Base-by-base conservation (phyloP, 225 moss, liverwort and hornwort species). In the Physcomitrium patens region DNA sequence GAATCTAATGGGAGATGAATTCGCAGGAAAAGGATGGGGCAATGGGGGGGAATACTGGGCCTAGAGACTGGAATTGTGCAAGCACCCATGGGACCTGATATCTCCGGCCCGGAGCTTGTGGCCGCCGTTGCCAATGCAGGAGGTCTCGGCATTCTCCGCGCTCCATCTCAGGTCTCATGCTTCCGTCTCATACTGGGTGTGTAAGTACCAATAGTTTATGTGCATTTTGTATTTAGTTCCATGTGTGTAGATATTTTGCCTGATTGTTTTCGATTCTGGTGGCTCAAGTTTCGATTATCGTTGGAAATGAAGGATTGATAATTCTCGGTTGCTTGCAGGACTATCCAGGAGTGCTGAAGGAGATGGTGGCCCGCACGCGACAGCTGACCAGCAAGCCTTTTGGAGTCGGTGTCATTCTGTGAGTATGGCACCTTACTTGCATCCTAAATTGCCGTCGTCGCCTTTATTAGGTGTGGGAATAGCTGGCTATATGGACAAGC, bases 101-200 rank as follows among this genome's bases (percentile, higher is more conserved):
- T 99, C 14, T 16, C 86, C 10, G 79, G 90, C 55, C 93, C 93
- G 47, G 91, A 71, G 20, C 90, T 99, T 19, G 99, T 95, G 24
- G 93, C 93, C 44, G 99, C 93, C 13, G 93, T 99, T 52, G 83
- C 93, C 64, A 99, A 95, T 43, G 95, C 91, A 5, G 95, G 91
- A 1, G 95, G 91, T 42, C 70, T 99, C 9, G 95, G 99, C 44
- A 75, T 99, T 49, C 85, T 99, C 12, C 86, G 89, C 11, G 87
- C 90, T 44, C 93, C 99, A 15, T 74, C 86, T 56, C 82, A 90
- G 84, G 92, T 92, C 23, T 44, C 58, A 56, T 9, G 7, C 18
- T 16, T 56, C n/a, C 55, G 17, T 18, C 55, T 56, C 49, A 49
- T 49, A 3, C 5, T 49, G 13, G 5, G 46, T 14, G 64, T 26